Base-by-base conservation (phyloP, 169 alveolate species). In the Cystoisospora suis region DNA sequence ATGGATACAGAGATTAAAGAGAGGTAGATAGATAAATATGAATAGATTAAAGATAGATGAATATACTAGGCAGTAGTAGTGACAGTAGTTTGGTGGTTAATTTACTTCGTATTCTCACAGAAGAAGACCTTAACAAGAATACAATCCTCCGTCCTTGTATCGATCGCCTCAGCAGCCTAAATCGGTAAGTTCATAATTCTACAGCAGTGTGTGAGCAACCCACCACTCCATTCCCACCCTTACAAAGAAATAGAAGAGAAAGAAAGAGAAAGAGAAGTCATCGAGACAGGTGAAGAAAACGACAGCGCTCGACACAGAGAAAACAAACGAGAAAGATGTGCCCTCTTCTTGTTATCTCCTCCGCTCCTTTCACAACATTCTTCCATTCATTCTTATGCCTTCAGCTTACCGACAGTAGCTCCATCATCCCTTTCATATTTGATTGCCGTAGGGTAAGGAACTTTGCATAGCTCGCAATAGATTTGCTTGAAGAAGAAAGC, bases 391-490 rank as follows among this genome's bases (percentile, higher is more conserved):
- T n/a, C n/a, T n/a, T n/a, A n/a, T n/a, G n/a, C n/a, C n/a, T n/a
- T n/a, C n/a, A n/a, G 77, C 77, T 6, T 34, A 72, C 83, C 53
- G 15, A 56, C 29, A 4, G 83, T 6, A 46, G 36, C 40, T 2
- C 83, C 83, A 32, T 72, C 83, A 29, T 72, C 83, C 42, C 56
- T 94, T 89, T 95, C 80, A 81, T 59, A 86, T 27, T 96, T 90
- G 58, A 94, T 90, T 29, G 96, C 93, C 58, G 98, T 98, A 47
- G 97, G 99, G 85, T 93, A 96, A 9, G 97, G 94, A 32, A 91
- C 94, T 91, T 97, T 97, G 97, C 99, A 98, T 40, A 98, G 94
- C 86, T 98, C 99, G 93, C 99, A 98, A 70, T 94, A 93, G 80
- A 97, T 90, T 29, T 95, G 97, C 89, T 97, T 96, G 96, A 97